Conservation (phyloP, 2,329 filamentous ascomycete species). For the Hansfordia pulvinata region DNA sequence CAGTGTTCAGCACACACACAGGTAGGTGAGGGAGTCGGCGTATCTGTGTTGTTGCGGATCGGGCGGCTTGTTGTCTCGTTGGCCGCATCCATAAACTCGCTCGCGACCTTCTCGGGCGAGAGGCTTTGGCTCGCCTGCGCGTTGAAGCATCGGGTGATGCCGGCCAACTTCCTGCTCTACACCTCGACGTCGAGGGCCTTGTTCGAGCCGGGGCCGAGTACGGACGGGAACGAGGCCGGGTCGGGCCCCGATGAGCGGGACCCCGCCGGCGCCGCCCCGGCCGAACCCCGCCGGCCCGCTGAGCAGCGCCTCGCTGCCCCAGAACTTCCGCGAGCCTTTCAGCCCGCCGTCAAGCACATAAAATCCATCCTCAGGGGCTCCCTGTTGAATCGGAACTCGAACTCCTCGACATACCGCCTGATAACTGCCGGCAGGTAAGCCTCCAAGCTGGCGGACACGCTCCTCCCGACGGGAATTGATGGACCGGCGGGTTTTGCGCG, state of each 20-base stretch:
- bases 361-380: conserved; percentile 47
- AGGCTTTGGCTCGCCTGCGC: conserved; percentile 13
- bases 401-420: conserved; percentile 46
- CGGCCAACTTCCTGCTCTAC: conserved; percentile 22
- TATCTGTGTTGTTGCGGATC: too few species aligned
- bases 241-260: conserved; percentile 46
- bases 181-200: conserved; percentile 30
- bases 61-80: conserved; percentile 68
- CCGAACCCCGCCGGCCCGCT: conserved; percentile 54
- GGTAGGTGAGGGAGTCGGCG: conserved; percentile 46
- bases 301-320: conserved; percentile 55
- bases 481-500: conserved; percentile 52
- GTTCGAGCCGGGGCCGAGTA: conserved; percentile 57
- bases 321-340: conserved; percentile 47
- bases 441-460: conserved; percentile 56
- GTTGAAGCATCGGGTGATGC: conserved; percentile 28
- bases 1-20: conserved; percentile 33
- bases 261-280: conserved; percentile 52
- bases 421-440: conserved; percentile 67
- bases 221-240: conserved; percentile 59
- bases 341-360: conserved; percentile 48
- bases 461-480: conserved; percentile 54
- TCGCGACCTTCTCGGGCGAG: conserved; percentile 31
- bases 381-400: conserved; percentile 19
- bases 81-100: conserved; percentile 62